phyloP scores from a whole-genome alignment of 1,284 basidiomycete species.

The Hemileia vastatrix region DNA sequence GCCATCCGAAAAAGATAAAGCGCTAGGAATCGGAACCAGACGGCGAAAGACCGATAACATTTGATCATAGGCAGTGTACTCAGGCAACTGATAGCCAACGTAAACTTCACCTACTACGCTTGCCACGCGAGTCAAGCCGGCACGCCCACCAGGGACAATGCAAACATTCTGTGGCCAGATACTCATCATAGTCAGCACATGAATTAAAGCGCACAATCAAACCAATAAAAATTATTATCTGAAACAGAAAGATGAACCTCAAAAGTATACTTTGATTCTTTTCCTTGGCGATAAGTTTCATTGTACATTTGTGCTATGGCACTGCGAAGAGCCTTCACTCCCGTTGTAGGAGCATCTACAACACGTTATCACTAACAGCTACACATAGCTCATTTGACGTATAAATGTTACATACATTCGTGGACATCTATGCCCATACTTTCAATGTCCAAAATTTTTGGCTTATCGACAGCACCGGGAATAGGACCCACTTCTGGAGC shows the following conservation, averaged over 20 bases:
- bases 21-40: constrained; percentile 77
- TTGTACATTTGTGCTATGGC: constrained; percentile 81
- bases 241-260: constrained; percentile 57
- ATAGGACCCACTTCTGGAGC: constrained; percentile 66
- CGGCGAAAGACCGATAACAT: constrained; percentile 77
- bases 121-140: constrained; percentile 79
- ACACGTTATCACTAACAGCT: constrained; percentile 20
- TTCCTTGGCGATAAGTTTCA: constrained; percentile 68
- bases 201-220: not conserved
- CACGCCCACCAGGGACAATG: constrained; percentile 79
- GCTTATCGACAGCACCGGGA: constrained; percentile 61
- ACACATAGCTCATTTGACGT: not conserved
- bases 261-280: constrained; percentile 69
- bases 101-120: constrained; percentile 66
- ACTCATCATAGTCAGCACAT: not conserved
- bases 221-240: no score
- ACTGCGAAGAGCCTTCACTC: constrained; percentile 56
- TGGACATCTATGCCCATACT: constrained; percentile 54
- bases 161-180: constrained; percentile 50
- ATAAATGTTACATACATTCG: constrained; percentile 45
- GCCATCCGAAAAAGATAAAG: constrained; percentile 34
- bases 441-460: constrained; percentile 53
- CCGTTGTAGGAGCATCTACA: constrained; percentile 77
- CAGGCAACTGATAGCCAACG: constrained; percentile 47
- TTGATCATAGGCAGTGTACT: constrained; percentile 50